Evolutionary conservation across 495 filamentous ascomycete species (phyloP), one percentile per base, ranked within the genome.

Genomic region (Penicillium tannophilum): DNA sequence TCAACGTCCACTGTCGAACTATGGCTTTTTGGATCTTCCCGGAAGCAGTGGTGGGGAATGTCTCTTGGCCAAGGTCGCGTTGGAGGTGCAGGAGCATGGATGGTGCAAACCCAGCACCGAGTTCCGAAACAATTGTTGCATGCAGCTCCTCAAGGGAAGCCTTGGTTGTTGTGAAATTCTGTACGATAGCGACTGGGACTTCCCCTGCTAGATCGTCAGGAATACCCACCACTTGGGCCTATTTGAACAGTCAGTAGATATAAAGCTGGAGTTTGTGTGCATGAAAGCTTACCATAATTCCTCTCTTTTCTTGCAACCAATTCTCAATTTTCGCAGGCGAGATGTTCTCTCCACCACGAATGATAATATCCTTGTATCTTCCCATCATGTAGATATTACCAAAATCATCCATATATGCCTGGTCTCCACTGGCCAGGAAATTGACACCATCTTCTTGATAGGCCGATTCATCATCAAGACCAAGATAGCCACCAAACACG

Each of bases 321-420:
- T 59, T 28, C 49, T 68, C 62, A 26, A 68, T 64, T 28, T 58
- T 58, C 4, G 55, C 26, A 14, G 65, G 65, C 16, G 59, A 61
- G 24, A 68, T 68, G 46, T 68, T 68, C 60, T 68, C 62, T 4
- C 65, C 65, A n/a, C 62, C 62, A 30, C 87, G 76, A 58, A 92
- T 92, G 55, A 93, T 87, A 50, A 92, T 63, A 57, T 93, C 90
- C 71, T 92, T 92, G 55, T 91, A 87, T 19, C 90, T 64, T 3
- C 83, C 81, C 3, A 82, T 81, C 56, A 86, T 82, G 50, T 70
- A 73, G 54, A 81, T 80, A 59, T 82, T 82, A 20, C 66, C 66
- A 0, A 65, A 55, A 1, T 45, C 24, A 28, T 65, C 60, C 39
- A 69, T 55, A 24, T 60, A 59, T 6, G 57, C 63, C n/a, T 60